Conservation (phyloP, 2,329 filamentous ascomycete species). For the Sporothrix pallida region DNA sequence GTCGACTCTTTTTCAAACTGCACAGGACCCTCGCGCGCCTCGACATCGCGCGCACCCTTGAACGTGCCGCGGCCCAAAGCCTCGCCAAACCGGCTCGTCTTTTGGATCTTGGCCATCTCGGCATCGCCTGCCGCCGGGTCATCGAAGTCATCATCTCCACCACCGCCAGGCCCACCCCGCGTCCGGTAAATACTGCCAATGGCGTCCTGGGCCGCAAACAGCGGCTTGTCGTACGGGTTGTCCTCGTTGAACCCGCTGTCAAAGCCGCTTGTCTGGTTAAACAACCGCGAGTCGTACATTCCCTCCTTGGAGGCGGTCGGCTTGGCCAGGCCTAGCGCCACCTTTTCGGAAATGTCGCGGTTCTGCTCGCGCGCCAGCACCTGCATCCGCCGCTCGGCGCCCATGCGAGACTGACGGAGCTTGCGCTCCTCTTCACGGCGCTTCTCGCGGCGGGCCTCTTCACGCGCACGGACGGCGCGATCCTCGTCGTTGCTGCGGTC, state of each 20-base stretch:
- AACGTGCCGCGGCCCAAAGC: constrained; percentile 89
- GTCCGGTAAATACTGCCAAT: constrained; percentile 94
- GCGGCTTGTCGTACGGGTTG: constrained; percentile 93
- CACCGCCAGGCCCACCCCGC: constrained; percentile 73
- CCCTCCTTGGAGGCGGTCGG: constrained; percentile 89
- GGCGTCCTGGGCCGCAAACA: constrained; percentile 94
- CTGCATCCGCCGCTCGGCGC: constrained; percentile 86
- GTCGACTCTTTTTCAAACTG: constrained; percentile 86
- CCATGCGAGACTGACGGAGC: constrained; percentile 92
- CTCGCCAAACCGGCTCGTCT: constrained; percentile 81
- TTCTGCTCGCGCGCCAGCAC: constrained; percentile 95
- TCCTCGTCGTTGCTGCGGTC: constrained; percentile 64
- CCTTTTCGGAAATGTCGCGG: constrained; percentile 95
- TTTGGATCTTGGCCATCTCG: constrained; percentile 87
- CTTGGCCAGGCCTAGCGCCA: constrained; percentile 91
- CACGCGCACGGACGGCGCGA: constrained; percentile 74
- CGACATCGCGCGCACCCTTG: constrained; percentile 81
- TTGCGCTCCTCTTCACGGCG: constrained; percentile 86
- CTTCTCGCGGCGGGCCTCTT: constrained; percentile 77
- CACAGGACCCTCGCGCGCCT: constrained; percentile 88
- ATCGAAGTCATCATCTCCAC: constrained; percentile 77
- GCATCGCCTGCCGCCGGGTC: constrained; percentile 78
- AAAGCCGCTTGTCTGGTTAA: constrained; percentile 93
- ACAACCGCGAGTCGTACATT: constrained; percentile 96
- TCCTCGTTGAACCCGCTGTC: constrained; percentile 95